A percentile compares a stretch with the other conserved stretches of the same genome.
Evolutionary conservation across 2,329 filamentous ascomycete genomes (phyloP).

Genomic region (Aspergillus aculeatinus): DNA sequence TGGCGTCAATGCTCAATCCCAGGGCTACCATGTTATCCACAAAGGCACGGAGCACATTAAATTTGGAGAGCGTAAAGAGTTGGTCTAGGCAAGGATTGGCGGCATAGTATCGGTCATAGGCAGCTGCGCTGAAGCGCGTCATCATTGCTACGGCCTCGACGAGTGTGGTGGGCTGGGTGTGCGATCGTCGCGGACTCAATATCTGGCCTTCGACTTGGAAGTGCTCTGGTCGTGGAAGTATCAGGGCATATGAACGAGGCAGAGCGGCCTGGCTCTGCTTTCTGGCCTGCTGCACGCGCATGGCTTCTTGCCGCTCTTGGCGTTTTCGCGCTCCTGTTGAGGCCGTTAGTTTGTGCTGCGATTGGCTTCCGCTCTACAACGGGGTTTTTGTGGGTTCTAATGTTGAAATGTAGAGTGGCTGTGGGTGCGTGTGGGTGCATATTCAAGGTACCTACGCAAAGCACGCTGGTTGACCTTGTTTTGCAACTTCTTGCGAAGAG

Average conservation of each 20-base stretch:
- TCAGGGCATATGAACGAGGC: neutral
- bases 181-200: no score
- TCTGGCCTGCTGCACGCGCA: neutral
- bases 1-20: neutral
- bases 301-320: neutral
- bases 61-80: conserved; percentile 5
- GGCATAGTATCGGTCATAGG: conserved; percentile 1
- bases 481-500: conserved; percentile 4
- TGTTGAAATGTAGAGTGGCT: neutral
- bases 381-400: no score
- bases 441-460: conserved; percentile 1
- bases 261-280: neutral
- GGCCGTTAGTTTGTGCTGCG: neutral
- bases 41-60: conserved; percentile 9
- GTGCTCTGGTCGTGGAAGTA: neutral
- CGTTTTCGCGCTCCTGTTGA: conserved; percentile 1
- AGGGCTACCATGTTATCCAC: conserved; percentile 3
- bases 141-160: neutral
- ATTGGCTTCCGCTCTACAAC: no score
- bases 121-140: neutral
- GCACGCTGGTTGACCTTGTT: conserved; percentile 13
- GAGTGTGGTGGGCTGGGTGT: neutral
- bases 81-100: conserved; percentile 10
- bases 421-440: neutral
- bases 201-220: neutral